A percentile compares a stretch with the other conserved stretches of the same genome.
phyloP scores from a whole-genome alignment of 2,329 filamentous ascomycete genomes.

The Coniochaeta sp. region DNA sequence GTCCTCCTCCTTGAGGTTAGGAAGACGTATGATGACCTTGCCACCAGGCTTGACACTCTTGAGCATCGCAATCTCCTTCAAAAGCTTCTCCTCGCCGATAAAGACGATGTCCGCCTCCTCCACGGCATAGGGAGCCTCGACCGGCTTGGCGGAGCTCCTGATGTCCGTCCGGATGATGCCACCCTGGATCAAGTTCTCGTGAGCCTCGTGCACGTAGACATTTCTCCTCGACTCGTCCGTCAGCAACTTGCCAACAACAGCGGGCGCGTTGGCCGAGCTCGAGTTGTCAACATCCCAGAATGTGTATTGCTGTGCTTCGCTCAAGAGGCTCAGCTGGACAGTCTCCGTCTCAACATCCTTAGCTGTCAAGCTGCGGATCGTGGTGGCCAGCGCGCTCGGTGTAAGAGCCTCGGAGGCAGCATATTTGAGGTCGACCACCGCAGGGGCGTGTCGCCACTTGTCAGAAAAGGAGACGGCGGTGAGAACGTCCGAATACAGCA shows the following conservation, averaged over 20 bases:
- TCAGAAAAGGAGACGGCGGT: slow-evolving; percentile 75
- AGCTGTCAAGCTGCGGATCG: slow-evolving; percentile 40
- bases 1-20: slow-evolving; percentile 79
- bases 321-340: slow-evolving; percentile 29
- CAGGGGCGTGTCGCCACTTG: slow-evolving; percentile 53
- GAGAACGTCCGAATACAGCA: slow-evolving; percentile 84
- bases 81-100: slow-evolving; percentile 70
- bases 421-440: slow-evolving; percentile 84
- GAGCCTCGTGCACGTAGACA: slow-evolving; percentile 54
- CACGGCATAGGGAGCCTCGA: slow-evolving; percentile 79
- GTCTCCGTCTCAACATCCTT: slow-evolving; percentile 47
- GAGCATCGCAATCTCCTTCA: slow-evolving; percentile 70
- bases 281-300: slow-evolving; percentile 91
- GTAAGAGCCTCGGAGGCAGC: slow-evolving; percentile 56
- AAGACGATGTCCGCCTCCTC: slow-evolving; percentile 72
- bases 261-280: slow-evolving; percentile 55
- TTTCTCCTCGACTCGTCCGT: slow-evolving; percentile 66
- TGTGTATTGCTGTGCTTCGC: slow-evolving; percentile 71
- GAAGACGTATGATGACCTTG: slow-evolving; percentile 67
- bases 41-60: slow-evolving; percentile 63
- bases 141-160: slow-evolving; percentile 70
- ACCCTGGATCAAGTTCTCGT: slow-evolving; percentile 62
- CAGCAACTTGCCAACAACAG: slow-evolving; percentile 48
- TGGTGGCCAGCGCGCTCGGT: slow-evolving; percentile 43
- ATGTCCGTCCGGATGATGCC: slow-evolving; percentile 81